Conservation (phyloP, 257 asterid species). For the Ilex asprella region DNA sequence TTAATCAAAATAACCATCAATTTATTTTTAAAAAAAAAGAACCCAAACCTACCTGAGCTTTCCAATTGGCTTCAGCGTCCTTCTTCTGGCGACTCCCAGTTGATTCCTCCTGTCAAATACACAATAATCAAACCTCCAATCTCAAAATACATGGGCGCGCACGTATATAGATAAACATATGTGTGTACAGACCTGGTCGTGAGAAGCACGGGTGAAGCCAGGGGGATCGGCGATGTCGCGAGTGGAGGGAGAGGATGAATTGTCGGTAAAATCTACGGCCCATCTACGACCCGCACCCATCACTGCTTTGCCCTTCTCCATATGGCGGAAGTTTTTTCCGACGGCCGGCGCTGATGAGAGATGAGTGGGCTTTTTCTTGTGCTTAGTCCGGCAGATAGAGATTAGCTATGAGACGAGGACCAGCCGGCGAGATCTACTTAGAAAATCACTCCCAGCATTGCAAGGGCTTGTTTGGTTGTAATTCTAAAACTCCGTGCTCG, state of each 20-base stretch:
- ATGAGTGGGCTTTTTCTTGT: too few relatives aligned
- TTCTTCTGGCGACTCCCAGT: conserved; percentile 72
- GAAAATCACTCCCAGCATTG: too few relatives aligned
- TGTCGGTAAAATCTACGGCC: conserved; percentile 83
- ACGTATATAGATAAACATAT: too few relatives aligned
- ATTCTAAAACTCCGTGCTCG: too few relatives aligned
- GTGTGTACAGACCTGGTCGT: conserved; percentile 53
- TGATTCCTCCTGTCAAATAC: conserved; percentile 62
- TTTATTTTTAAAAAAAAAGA: too few relatives aligned
- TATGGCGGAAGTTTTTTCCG: background rate
- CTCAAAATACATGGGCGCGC: too few relatives aligned
- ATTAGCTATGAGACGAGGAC: too few relatives aligned
- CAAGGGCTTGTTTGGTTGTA: too few relatives aligned
- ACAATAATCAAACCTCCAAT: background rate
- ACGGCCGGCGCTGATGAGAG: too few relatives aligned
- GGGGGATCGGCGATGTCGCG: conserved; percentile 87
- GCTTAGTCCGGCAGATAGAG: too few relatives aligned
- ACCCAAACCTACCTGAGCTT: conserved; percentile 44
- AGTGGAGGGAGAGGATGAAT: conserved; percentile 63
- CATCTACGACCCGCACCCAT: conserved; percentile 80
- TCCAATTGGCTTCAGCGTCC: conserved; percentile 91
- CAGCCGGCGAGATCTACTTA: too few relatives aligned
- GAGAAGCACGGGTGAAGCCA: conserved; percentile 78
- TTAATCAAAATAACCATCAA: too few relatives aligned
- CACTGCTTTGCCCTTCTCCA: conserved; percentile 82